phyloP scores from a whole-genome alignment of 306 rosid genomes.

The Cajanus cajan region DNA sequence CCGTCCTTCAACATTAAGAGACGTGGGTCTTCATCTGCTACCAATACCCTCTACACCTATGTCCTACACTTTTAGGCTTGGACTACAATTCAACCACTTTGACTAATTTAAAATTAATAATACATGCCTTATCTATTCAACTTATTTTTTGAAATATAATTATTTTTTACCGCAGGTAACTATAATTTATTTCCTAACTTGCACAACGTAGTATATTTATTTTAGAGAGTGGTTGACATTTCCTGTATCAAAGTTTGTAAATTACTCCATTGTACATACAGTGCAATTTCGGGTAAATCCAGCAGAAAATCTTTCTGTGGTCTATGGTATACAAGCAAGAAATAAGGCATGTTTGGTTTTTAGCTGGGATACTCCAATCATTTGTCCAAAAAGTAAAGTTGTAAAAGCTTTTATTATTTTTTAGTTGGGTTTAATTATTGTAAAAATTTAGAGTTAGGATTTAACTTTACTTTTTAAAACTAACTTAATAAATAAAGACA shows the following conservation, averaged over 20 bases:
- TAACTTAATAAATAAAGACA: too few species aligned
- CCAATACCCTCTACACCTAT: constrained; percentile 22
- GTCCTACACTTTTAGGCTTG: not conserved
- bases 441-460: too few species aligned
- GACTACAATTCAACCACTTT: constrained; percentile 8
- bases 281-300: not conserved
- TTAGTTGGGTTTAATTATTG: too few species aligned
- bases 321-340: not conserved
- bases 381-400: too few species aligned
- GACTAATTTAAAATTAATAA: constrained; percentile 16
- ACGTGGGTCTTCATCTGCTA: constrained; percentile 26
- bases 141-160: not conserved
- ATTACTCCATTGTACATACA: not conserved
- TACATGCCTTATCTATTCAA: not conserved
- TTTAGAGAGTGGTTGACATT: not conserved
- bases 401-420: too few species aligned
- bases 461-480: too few species aligned
- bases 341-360: not conserved
- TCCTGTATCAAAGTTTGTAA: not conserved
- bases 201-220: not conserved
- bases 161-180: too few species aligned
- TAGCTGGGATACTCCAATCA: too few species aligned
- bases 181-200: not conserved
- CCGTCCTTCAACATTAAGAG: constrained; percentile 36
- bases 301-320: not conserved